Conservation (phyloP, 768 basidiomycete species). For the Trametes cubensis region DNA sequence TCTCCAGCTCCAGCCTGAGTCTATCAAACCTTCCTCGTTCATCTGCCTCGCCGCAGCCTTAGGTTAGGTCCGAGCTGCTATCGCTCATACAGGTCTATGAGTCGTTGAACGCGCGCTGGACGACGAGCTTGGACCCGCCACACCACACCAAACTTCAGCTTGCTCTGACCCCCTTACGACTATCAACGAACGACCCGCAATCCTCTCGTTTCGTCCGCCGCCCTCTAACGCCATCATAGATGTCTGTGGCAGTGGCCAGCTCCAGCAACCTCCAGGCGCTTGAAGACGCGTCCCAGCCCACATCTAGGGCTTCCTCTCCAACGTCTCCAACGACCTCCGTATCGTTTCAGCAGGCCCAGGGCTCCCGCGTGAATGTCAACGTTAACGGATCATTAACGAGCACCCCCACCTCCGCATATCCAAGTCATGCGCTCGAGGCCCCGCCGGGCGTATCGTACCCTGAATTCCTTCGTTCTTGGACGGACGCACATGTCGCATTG, state of each 20-base stretch:
- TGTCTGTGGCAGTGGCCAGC: slow-evolving; percentile 33
- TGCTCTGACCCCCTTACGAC: slow-evolving; percentile 4
- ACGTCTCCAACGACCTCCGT: slow-evolving; percentile 41
- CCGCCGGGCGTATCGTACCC: slow-evolving; percentile 60
- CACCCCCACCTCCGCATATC: slow-evolving; percentile 39
- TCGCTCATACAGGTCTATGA: slow-evolving; percentile 24
- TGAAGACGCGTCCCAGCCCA: slow-evolving; percentile 42
- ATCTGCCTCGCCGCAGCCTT: slow-evolving; percentile 2
- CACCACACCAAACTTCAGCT: neutral
- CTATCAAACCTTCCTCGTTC: slow-evolving; percentile 7
- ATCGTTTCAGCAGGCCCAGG: slow-evolving; percentile 36
- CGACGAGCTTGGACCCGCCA: slow-evolving; percentile 18
- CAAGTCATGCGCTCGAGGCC: slow-evolving; percentile 53
- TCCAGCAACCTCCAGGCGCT: slow-evolving; percentile 31
- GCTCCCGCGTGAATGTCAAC: slow-evolving; percentile 39
- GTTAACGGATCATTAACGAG: slow-evolving; percentile 43
- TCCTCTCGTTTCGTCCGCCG: neutral
- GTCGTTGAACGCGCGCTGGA: slow-evolving; percentile 22
- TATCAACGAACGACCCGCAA: neutral
- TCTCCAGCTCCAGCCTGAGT: slow-evolving; percentile 3
- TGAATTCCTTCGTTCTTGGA: slow-evolving; percentile 73
- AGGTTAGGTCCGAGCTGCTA: slow-evolving; percentile 18
- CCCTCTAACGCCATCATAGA: slow-evolving; percentile 13
- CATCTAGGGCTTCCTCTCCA: slow-evolving; percentile 40
- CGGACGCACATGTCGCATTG: slow-evolving; percentile 65